Evolutionary conservation across 257 asterid species (phyloP).

Genomic region (Cinchona pubescens): DNA sequence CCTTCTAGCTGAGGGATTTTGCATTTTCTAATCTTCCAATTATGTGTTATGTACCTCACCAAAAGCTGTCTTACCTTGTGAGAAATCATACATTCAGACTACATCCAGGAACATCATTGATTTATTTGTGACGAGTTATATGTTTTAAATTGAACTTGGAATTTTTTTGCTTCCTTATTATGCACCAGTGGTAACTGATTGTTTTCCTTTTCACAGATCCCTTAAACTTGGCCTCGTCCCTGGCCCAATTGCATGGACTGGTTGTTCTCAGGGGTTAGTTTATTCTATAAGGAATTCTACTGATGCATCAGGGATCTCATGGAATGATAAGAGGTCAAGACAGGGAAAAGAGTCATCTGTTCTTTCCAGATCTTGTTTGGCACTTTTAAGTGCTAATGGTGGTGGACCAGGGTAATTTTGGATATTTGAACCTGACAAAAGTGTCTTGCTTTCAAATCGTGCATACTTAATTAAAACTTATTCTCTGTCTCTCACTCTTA

Average conservation of each 20-base stretch:
- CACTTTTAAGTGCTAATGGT: slow-evolving; percentile 59
- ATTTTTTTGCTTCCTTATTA: neutral
- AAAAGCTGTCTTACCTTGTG: neutral
- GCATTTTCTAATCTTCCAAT: neutral
- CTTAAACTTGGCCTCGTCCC: slow-evolving; percentile 75
- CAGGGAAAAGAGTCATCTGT: slow-evolving; percentile 62
- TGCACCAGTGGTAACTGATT: neutral
- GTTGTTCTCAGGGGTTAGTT: slow-evolving; percentile 41
- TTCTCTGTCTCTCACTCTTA: slow-evolving; percentile 8
- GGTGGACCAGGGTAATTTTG: slow-evolving; percentile 68
- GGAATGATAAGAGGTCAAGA: slow-evolving; percentile 68
- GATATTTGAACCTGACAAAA: neutral
- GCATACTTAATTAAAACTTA: neutral
- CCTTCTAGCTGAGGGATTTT: neutral
- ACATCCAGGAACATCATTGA: neutral
- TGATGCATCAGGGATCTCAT: slow-evolving; percentile 59
- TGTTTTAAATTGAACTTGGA: neutral
- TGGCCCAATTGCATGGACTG: slow-evolving; percentile 40
- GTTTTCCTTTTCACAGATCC: slow-evolving; percentile 44
- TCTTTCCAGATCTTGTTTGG: slow-evolving; percentile 76
- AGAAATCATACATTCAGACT: neutral
- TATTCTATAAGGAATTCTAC: slow-evolving; percentile 53
- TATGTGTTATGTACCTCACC: neutral
- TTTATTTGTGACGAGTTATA: neutral
- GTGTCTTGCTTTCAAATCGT: neutral